Base-by-base conservation (phyloP, 306 rosid genomes). In the Hippophae gyantsensis region DNA sequence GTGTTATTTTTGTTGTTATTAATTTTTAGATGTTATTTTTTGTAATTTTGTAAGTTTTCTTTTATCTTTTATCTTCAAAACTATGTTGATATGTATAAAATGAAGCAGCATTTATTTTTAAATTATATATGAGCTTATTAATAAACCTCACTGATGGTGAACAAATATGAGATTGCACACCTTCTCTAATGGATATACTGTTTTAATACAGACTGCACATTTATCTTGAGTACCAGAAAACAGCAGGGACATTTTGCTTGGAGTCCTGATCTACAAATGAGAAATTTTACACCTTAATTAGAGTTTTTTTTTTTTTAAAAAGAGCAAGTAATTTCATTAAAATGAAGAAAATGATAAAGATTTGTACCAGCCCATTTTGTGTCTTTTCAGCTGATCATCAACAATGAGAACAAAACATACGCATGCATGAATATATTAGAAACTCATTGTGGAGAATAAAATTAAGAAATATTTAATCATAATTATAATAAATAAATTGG, bases 211-310 rank as follows among this genome's bases (percentile, higher is more conserved):
- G 27, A 73, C 57, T n/a, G 84, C 60, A 64, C 95, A 87, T 78
- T 87, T 87, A 5, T 87, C 95, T 68, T 79, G 84, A n/a, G 95
- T 87, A 55, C 95, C 95, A 50, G 92, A 87, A 74, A 87, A 87
- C 79, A 81, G 61, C 42, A 83, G 63, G 8, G 86, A 77, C 43
- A 77, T 55, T 41, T 77, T 87, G 84, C 92, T 84, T 7, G 95
- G 89, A 12, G 82, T n/a, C 58, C 53, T 84, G 10, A 60, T 6
- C 95, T 86, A 76, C 49, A 51, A 59, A 27, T 52, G 41, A 27
- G 48, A 32, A 32, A 32, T 0, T 2, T 32, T 32, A 32, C 38
- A 32, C 38, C 38, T 32, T 32, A 32, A 32, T 32, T 32, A 18
- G 23, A 18, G 1, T 18, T 18, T 18, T 18, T 18, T 18, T 18